Base-by-base conservation (phyloP, 78 protist species). In the Planoprotostelium fungivorum region DNA sequence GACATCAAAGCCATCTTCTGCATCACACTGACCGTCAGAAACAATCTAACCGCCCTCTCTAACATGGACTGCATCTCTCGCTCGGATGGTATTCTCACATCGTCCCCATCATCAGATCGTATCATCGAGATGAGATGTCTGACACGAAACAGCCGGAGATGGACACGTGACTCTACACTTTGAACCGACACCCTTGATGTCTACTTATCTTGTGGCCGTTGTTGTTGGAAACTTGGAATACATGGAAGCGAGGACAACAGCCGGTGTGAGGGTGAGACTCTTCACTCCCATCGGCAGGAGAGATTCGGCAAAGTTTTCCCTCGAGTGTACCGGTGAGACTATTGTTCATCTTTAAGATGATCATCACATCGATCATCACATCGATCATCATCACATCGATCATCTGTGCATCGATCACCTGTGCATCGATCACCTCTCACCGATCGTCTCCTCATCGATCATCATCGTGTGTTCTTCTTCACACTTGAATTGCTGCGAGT, bases 181-280 rank as follows among this genome's bases (percentile, higher is more conserved):
- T 36, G 89, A 34, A 29, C 84, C 93, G 0, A 90, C 97, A 0
- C 98, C 97, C 34, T 34, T 34, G 38, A 97, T 97, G 98, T 93
- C 97, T 1, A 97, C 98, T 83, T 98, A 98, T 37, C 90, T 97
- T 0, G 85, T 96, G 39, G 98, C 99, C 29, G 85, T 96, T 35
- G 90, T 87, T 0, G 90, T 97, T n/a, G 98, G 98, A 28, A 95
- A 96, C 39, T 92, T 94, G 34, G 96, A 95, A 0, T 89, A 83
- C 85, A 84, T 96, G 29, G 96, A 89, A 38, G 91, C 85, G 28
- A 1, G 37, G 63, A 88, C 93, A 1, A 35, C 38, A 37, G 35
- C 63, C 0, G 85, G 83, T 1, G 84, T 86, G 34, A 29, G 86
- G 31, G 91, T 95, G 16, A 91, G 98, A 36, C 91, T 92, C 35